These are phyloP conservation scores for Fusarium succisae DNA, from an alignment of 2,329 filamentous ascomycete genomes.

Conservation along the genomic window DNA sequence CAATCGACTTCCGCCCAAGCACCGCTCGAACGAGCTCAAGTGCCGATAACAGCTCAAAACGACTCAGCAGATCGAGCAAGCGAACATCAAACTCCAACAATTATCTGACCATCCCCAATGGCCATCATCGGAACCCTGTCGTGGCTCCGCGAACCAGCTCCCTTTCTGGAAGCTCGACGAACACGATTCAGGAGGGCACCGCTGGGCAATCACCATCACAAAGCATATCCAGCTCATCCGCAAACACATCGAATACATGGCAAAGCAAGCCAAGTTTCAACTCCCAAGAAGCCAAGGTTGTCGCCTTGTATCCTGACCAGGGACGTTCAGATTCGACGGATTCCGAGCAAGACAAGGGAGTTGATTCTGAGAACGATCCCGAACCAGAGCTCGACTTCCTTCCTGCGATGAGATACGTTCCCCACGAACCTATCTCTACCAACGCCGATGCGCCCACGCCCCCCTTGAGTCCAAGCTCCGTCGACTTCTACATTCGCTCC, in stretches of 20 bases:
- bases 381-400: constrained; percentile 28
- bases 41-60: constrained; percentile 38
- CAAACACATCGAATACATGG: constrained; percentile 47
- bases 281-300: constrained; percentile 52
- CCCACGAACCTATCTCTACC: constrained; percentile 36
- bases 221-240: constrained; percentile 52
- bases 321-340: constrained; percentile 37
- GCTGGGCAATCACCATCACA: constrained; percentile 38
- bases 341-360: constrained; percentile 27
- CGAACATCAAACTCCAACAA: constrained; percentile 54
- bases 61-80: constrained; percentile 49
- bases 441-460: constrained; percentile 57
- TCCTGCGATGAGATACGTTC: constrained; percentile 24
- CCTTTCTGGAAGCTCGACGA: constrained; percentile 39
- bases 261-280: constrained; percentile 45
- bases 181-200: constrained; percentile 37
- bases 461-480: constrained; percentile 61
- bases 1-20: constrained; percentile 33
- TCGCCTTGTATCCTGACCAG: constrained; percentile 49
- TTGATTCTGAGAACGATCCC: constrained; percentile 19
- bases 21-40: constrained; percentile 38
- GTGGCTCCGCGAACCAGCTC: constrained; percentile 38
- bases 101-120: constrained; percentile 53
- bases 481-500: constrained; percentile 59
- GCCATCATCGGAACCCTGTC: constrained; percentile 23